Percentiles rank a stretch among this genome's conserved stretches.
Conservation (phyloP, 1,284 basidiomycete species). For the Afroboletus lepidellus region DNA sequence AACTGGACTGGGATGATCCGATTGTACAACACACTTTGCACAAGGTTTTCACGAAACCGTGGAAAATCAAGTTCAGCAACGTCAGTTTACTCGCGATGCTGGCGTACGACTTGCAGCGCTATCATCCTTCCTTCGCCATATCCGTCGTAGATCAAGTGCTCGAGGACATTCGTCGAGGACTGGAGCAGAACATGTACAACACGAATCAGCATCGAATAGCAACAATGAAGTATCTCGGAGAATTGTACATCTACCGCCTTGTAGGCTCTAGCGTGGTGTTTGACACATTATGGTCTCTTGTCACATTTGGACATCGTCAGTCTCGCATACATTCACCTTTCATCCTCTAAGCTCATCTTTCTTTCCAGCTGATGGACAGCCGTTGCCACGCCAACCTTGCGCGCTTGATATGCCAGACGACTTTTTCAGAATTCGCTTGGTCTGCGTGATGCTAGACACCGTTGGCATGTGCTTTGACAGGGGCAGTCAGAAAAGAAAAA, state of each 20-base stretch:
- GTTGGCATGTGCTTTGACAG: conserved; percentile 98
- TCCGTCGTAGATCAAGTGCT: conserved; percentile 91
- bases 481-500: conserved; percentile 85
- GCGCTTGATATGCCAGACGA: conserved; percentile 91
- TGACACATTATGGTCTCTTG: conserved; percentile 90
- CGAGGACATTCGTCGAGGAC: conserved; percentile 86
- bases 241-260: conserved; percentile 96
- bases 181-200: conserved; percentile 95
- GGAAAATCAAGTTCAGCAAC: conserved; percentile 94
- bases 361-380: conserved; percentile 77
- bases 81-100: conserved; percentile 92
- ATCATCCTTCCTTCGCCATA: conserved; percentile 87
- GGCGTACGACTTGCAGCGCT: conserved; percentile 89
- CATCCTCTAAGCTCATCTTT: conserved; percentile 7
- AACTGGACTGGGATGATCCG: conserved; percentile 92
- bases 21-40: conserved; percentile 54
- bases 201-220: conserved; percentile 93
- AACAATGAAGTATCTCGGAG: conserved; percentile 91
- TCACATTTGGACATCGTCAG: conserved; percentile 96
- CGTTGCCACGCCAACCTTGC: conserved; percentile 76
- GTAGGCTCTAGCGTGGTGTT: conserved; percentile 89
- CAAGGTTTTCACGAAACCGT: conserved; percentile 91
- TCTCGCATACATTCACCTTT: conserved; percentile 19
- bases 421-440: conserved; percentile 90
- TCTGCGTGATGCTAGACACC: conserved; percentile 91